Base-by-base conservation (phyloP, 108 stramenopile genomes). In the Skeletonema menzelii region DNA sequence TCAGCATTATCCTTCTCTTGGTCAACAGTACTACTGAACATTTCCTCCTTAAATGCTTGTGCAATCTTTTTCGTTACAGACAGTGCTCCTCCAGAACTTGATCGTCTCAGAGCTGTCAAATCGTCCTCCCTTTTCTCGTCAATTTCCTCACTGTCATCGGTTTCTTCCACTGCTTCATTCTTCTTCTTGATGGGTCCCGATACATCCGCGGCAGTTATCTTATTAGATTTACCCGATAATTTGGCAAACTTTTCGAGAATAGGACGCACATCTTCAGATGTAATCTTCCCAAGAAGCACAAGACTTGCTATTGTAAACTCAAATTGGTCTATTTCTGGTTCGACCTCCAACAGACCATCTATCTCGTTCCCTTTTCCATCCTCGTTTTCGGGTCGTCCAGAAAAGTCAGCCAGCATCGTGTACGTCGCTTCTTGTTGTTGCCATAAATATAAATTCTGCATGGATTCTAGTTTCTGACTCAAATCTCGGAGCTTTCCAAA, bases 191-290 rank as follows among this genome's bases (percentile, higher is more conserved):
- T 71, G 1, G 70, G 70, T 6, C 70, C 70, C 5, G 70, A 60
- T 2, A 71, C 70, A 71, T 71, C 70, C 10, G 70, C 70, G 2
- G 42, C 24, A 24, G 70, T 71, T 8, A 71, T 71, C 60, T 62
- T 71, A 26, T 62, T 62, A 1, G 70, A 30, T 47, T 85, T 69
- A 8, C 82, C 71, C 13, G 86, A 79, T 11, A 85, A 58, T 6
- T 69, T 65, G 17, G 82, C 82, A 66, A 84, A 87, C 57, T 85
- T 85, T 24, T 85, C 79, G 70, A 87, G 80, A 40, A 87, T 87
- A 3, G 77, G 78, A n/a, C 59, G 65, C 19, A 87, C 64, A 42
- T 85, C 84, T 30, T 70, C 67, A 7, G 63, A 65, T 8, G 72
- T 59, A 8, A 87, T 57, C 67, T 85, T 83, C 14, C 76, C 55